phyloP scores from a whole-genome alignment of 257 asterid species.

The Buddleja alternifolia region DNA sequence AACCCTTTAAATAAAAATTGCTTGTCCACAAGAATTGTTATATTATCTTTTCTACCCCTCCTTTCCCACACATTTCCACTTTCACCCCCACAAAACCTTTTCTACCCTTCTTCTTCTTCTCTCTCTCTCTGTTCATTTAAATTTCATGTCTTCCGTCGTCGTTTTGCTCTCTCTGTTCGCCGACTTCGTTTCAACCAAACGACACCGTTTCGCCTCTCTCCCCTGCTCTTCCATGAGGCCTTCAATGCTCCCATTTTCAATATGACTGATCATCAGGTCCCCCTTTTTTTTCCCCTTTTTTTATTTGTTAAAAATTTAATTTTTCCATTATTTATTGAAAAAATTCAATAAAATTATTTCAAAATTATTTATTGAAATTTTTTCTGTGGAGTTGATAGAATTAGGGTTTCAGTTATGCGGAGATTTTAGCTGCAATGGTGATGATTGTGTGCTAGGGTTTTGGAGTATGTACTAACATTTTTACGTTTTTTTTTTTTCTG shows the following conservation, averaged over 20 bases:
- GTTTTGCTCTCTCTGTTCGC: slow-evolving; percentile 29
- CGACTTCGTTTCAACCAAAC: slow-evolving; percentile 35
- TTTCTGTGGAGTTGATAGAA: slow-evolving; percentile 18
- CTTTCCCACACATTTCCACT: slow-evolving; percentile 19
- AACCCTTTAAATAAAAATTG: too few relatives aligned
- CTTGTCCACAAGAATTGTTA: slow-evolving; percentile 21
- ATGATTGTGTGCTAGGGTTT: slow-evolving; percentile 40
- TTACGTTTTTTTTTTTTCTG: background rate
- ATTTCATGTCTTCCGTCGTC: slow-evolving; percentile 39
- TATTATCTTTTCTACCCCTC: background rate
- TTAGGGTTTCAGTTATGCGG: slow-evolving; percentile 22
- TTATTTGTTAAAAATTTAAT: background rate
- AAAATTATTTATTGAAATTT: background rate
- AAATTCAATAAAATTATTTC: too few relatives aligned
- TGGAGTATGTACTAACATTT: background rate
- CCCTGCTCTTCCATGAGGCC: slow-evolving; percentile 37
- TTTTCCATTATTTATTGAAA: background rate
- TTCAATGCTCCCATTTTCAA: slow-evolving; percentile 41
- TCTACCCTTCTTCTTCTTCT: slow-evolving; percentile 15
- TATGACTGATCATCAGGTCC: slow-evolving; percentile 51
- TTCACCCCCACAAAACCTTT: slow-evolving; percentile 12
- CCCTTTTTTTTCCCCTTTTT: background rate
- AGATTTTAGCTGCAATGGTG: slow-evolving; percentile 29
- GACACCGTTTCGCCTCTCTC: slow-evolving; percentile 32
- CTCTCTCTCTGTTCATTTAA: background rate